Conservation (phyloP, 306 rosid species). For the Quercus engelmannii region DNA sequence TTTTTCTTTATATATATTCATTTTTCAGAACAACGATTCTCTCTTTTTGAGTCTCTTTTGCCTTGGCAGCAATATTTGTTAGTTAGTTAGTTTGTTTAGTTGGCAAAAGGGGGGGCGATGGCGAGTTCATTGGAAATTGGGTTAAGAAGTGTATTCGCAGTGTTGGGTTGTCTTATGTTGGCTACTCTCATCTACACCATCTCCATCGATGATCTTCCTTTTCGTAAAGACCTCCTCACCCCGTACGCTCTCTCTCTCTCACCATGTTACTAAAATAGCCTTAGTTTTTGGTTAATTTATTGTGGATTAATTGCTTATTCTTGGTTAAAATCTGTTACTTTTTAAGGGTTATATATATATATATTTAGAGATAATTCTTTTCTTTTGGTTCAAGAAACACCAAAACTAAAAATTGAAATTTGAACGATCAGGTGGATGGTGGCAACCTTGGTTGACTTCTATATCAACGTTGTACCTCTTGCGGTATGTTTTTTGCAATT, state of each 20-base stretch:
- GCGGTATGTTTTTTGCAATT: slow-evolving; percentile 40
- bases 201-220: slow-evolving; percentile 59
- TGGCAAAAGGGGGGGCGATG: slow-evolving; percentile 13
- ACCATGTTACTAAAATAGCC: no score
- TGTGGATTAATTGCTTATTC: background rate
- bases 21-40: background rate
- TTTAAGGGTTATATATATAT: no score
- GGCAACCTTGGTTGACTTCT: slow-evolving; percentile 77
- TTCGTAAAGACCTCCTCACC: slow-evolving; percentile 53
- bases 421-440: slow-evolving; percentile 62
- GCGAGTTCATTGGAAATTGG: slow-evolving; percentile 39
- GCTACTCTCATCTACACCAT: slow-evolving; percentile 52
- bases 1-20: no score
- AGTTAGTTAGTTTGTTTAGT: no score
- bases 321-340: background rate
- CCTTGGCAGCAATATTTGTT: no score
- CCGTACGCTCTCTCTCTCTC: slow-evolving; percentile 41
- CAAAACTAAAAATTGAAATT: no score
- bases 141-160: slow-evolving; percentile 41
- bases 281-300: no score
- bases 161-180: slow-evolving; percentile 46
- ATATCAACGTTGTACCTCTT: slow-evolving; percentile 54
- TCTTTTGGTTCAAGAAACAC: no score
- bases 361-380: no score
- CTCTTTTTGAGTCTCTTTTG: background rate